These are phyloP conservation scores for Suillus alpinus DNA, from an alignment of 768 basidiomycete species.

Conservation along the genomic window DNA sequence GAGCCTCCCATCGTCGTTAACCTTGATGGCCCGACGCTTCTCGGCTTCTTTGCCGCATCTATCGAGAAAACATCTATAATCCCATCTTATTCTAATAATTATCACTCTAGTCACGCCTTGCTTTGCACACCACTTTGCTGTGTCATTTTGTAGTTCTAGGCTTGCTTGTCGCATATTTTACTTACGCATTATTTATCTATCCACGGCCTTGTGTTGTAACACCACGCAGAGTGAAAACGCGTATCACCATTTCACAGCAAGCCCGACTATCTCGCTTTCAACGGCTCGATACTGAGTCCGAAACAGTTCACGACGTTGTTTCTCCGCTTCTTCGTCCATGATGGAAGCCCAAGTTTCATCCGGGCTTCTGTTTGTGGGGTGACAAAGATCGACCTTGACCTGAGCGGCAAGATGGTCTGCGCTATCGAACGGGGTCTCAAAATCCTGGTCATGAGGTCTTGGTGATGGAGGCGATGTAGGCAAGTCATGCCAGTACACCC, in stretches of 20 bases:
- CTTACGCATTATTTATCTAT: conserved; percentile 5
- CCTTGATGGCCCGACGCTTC: conserved; percentile 6
- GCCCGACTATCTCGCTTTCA: conserved; percentile 77
- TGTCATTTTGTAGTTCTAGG: conserved; percentile 18
- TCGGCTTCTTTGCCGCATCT: conserved; percentile 1
- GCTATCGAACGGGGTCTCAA: not conserved
- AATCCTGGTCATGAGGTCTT: conserved; percentile 9
- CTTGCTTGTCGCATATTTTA: conserved; percentile 9
- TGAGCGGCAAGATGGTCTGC: conserved; percentile 38
- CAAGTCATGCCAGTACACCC: conserved; percentile 69
- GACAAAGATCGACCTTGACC: conserved; percentile 43
- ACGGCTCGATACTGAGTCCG: conserved; percentile 84
- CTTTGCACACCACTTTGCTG: conserved; percentile 16
- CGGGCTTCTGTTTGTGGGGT: conserved; percentile 26
- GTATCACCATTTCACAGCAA: conserved; percentile 69
- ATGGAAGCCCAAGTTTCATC: conserved; percentile 33
- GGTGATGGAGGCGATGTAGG: conserved; percentile 49
- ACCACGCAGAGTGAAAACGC: conserved; percentile 11
- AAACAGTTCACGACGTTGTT: conserved; percentile 47
- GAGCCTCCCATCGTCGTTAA: conserved; percentile 39
- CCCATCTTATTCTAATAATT: conserved; percentile 25
- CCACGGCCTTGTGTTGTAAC: not conserved
- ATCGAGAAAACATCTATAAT: conserved; percentile 3
- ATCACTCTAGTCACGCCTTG: conserved; percentile 19
- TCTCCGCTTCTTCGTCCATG: conserved; percentile 45